Evolutionary conservation across 257 asterid genomes (phyloP).

Genomic region (Jaltomata sinuosa): DNA sequence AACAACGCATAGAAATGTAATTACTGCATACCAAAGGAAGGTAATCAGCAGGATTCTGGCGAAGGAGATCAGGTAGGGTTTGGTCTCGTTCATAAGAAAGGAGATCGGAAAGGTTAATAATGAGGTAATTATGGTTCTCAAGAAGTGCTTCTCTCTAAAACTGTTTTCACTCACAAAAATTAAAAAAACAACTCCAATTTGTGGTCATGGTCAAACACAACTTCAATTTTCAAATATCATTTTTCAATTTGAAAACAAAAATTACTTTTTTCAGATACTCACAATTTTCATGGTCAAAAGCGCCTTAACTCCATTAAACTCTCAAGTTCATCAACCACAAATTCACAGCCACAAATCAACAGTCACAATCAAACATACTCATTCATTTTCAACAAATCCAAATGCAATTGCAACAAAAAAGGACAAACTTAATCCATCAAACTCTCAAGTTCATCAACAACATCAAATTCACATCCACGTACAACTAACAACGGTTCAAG

Average conservation of each 20-base stretch:
- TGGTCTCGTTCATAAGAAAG: conserved; percentile 84
- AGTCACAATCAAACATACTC: not conserved
- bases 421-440: not conserved
- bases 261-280: too few species aligned
- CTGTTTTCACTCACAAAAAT: too few species aligned
- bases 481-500: too few species aligned
- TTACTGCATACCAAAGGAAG: conserved; percentile 37
- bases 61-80: conserved; percentile 66
- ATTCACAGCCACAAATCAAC: not conserved
- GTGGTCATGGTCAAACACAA: too few species aligned
- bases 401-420: not conserved
- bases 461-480: too few species aligned
- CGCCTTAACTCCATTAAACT: not conserved
- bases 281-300: too few species aligned
- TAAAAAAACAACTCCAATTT: too few species aligned
- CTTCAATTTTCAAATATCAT: too few species aligned
- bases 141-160: conserved; percentile 82
- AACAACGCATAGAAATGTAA: not conserved
- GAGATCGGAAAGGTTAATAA: conserved; percentile 70
- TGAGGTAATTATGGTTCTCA: conserved; percentile 62
- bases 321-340: not conserved
- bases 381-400: not conserved
- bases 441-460: not conserved
- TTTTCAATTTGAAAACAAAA: too few species aligned
- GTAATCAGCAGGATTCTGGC: conserved; percentile 82